Percentiles rank a stretch among this genome's conserved stretches.
Evolutionary conservation across 257 asterid genomes (phyloP).

Genomic region (Solanum chilense): DNA sequence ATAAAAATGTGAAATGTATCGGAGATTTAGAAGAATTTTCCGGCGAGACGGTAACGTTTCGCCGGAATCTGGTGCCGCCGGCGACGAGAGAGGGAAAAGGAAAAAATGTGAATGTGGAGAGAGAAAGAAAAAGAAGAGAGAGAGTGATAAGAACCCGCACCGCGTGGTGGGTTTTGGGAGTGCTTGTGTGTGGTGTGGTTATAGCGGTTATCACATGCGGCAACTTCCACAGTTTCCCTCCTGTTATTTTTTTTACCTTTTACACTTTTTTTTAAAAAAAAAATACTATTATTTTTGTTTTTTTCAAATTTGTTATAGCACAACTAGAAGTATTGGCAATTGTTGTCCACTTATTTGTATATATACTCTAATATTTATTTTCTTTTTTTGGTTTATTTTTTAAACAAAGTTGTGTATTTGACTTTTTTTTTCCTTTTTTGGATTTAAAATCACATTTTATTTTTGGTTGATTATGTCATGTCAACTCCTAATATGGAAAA

Average conservation of each 20-base stretch:
- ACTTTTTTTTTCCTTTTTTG: not conserved
- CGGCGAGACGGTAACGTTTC: not conserved
- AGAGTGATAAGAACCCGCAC: not conserved
- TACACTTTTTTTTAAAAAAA: not conserved
- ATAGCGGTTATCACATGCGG: not conserved
- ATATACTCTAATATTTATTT: not conserved
- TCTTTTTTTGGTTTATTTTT: not conserved
- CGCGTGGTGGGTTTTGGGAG: constrained; percentile 1
- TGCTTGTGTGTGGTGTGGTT: not conserved
- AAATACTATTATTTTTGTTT: not conserved
- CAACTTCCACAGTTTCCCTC: not conserved
- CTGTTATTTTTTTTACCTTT: not conserved
- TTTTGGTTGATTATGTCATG: not conserved
- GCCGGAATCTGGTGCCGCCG: constrained; percentile 23
- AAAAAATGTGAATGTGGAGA: constrained; percentile 7
- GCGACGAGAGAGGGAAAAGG: constrained; percentile 1
- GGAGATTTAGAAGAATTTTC: constrained; percentile 1
- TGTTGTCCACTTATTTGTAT: not conserved
- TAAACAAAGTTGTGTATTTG: not conserved
- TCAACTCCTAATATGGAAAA: not conserved
- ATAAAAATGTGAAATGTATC: not conserved
- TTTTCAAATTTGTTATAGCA: not conserved
- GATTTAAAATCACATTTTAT: not conserved
- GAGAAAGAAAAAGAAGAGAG: not conserved
- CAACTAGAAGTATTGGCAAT: not conserved